phyloP scores from a whole-genome alignment of 495 filamentous ascomycete genomes.

The Hypomontagnella submonticulosa region DNA sequence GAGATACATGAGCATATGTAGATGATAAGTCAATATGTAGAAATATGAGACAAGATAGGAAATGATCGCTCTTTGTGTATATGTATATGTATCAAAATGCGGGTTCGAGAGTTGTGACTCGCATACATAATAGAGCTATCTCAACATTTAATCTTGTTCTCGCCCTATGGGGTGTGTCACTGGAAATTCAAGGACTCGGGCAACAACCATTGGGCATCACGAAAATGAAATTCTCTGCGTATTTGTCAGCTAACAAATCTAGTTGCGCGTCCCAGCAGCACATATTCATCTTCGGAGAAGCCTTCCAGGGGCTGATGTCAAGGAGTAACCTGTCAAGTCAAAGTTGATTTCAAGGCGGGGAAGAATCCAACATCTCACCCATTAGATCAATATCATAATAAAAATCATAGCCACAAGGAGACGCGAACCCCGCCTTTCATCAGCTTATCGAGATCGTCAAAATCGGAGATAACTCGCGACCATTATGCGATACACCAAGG shows the following conservation, averaged over 20 bases:
- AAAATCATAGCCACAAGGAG: conserved; percentile 11
- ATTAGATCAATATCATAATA: conserved; percentile 1
- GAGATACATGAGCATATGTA: conserved; percentile 4
- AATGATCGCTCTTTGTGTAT: conserved; percentile 29
- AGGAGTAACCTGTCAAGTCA: conserved; percentile 18
- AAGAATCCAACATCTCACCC: conserved; percentile 8
- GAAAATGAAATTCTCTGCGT: conserved; percentile 30
- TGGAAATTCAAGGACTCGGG: conserved; percentile 16
- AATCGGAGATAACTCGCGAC: conserved; percentile 24
- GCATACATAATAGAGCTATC: conserved; percentile 17
- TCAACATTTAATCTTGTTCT: conserved; percentile 23
- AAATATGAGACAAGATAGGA: conserved; percentile 24
- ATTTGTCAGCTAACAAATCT: conserved; percentile 19
- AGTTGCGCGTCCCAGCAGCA: conserved; percentile 30
- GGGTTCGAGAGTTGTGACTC: conserved; percentile 28
- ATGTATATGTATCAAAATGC: conserved; percentile 25
- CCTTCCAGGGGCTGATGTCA: conserved; percentile 10
- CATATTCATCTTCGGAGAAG: neutral
- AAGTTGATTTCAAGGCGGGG: conserved; percentile 22
- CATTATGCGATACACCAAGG: conserved; percentile 27
- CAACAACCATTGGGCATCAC: conserved; percentile 36
- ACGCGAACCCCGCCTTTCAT: conserved; percentile 16
- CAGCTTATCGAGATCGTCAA: conserved; percentile 17
- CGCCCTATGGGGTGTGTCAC: conserved; percentile 14
- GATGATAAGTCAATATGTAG: too few relatives aligned